Conservation (phyloP, 441 rosid species). For the Mallotus repandus region DNA sequence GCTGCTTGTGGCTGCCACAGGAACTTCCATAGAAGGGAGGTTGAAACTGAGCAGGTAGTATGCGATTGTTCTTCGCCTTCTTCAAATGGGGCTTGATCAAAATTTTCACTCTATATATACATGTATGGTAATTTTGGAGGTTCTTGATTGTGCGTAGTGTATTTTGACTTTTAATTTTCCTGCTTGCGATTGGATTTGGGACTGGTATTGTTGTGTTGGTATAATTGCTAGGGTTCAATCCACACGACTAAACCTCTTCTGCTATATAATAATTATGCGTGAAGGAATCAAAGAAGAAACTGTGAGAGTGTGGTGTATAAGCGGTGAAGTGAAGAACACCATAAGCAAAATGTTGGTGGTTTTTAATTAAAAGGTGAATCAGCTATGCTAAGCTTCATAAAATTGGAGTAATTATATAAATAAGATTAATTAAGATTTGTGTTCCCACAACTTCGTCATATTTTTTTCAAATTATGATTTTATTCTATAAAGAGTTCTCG, state of each 20-base stretch:
- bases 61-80: slow-evolving; percentile 56
- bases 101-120: neutral
- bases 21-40: slow-evolving; percentile 64
- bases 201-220: neutral
- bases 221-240: slow-evolving; percentile 22
- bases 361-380: neutral
- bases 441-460: too few species aligned
- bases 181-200: slow-evolving; percentile 6
- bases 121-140: neutral
- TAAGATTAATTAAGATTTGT: neutral
- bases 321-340: neutral
- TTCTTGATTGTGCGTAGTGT: slow-evolving; percentile 10
- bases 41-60: slow-evolving; percentile 45
- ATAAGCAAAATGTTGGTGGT: slow-evolving; percentile 2
- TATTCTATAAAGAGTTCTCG: neutral
- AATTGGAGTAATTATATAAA: slow-evolving; percentile 9
- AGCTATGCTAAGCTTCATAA: neutral
- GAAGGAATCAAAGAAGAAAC: neutral
- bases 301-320: slow-evolving; percentile 9
- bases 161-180: neutral
- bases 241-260: neutral
- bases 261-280: neutral
- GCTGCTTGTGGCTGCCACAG: slow-evolving; percentile 98
- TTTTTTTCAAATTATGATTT: neutral
- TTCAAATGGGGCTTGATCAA: slow-evolving; percentile 24